Percentiles rank a stretch among this genome's conserved stretches.
phyloP scores from a whole-genome alignment of 1,139 yeast genomes.

The Geotrichum klebahnii region DNA sequence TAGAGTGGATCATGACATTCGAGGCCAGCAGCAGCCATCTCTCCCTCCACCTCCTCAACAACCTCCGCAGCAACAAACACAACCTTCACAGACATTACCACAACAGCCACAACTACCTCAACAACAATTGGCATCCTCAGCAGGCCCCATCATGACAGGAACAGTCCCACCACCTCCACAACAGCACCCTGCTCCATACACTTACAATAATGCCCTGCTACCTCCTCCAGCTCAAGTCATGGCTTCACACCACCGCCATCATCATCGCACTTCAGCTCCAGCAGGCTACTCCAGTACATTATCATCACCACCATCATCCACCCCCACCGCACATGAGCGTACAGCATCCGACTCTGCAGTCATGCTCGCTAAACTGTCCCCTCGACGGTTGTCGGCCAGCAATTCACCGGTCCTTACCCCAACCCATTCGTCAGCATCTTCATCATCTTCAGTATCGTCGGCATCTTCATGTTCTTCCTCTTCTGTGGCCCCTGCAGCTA shows the following conservation, averaged over 20 bases:
- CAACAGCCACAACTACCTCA: neutral
- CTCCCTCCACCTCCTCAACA: conserved; percentile 2
- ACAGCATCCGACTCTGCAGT: conserved; percentile 1
- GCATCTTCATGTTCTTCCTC: neutral
- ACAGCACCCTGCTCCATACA: too few species aligned
- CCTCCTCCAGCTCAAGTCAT: too few species aligned
- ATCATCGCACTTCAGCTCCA: neutral
- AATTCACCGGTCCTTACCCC: neutral
- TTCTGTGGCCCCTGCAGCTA: neutral
- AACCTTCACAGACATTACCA: neutral
- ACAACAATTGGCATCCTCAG: neutral
- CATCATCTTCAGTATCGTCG: too few species aligned
- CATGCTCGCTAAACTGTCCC: neutral
- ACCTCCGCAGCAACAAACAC: neutral
- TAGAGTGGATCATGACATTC: neutral
- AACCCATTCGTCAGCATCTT: neutral
- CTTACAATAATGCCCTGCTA: too few species aligned
- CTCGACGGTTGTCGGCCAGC: neutral
- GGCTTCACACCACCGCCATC: too few species aligned
- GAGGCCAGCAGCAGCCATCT: neutral
- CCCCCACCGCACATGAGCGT: conserved; percentile 1
- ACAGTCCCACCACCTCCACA: neutral
- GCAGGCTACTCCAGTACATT: neutral
- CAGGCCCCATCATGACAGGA: neutral
- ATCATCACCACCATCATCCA: neutral